Conservation (phyloP, 2,329 filamentous ascomycete genomes). For the Exophiala xenobiotica region DNA sequence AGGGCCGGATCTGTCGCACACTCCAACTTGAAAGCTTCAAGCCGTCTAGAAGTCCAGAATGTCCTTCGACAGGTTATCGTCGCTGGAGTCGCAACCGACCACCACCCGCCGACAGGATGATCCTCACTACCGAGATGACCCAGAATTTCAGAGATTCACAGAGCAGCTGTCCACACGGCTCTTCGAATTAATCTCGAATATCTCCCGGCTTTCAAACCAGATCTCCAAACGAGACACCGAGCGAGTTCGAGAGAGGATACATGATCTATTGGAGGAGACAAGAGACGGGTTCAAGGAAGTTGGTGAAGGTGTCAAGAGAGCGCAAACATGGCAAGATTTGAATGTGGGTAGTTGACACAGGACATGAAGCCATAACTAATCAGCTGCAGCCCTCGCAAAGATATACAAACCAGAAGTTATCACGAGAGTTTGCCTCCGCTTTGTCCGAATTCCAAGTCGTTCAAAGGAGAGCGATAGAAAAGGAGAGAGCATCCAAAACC, state of each 20-base stretch:
- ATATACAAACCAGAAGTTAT: slow-evolving; percentile 93
- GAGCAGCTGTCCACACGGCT: slow-evolving; percentile 82
- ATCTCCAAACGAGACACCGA: slow-evolving; percentile 88
- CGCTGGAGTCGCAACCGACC: slow-evolving; percentile 75
- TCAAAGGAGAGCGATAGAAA: slow-evolving; percentile 87
- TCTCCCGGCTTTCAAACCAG: slow-evolving; percentile 79
- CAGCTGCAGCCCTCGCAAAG: slow-evolving; percentile 77
- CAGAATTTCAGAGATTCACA: slow-evolving; percentile 82
- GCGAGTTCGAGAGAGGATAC: slow-evolving; percentile 84
- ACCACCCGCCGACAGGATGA: slow-evolving; percentile 67
- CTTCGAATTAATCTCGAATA: slow-evolving; percentile 84
- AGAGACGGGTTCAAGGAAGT: slow-evolving; percentile 84
- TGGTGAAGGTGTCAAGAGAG: slow-evolving; percentile 88
- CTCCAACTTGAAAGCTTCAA: background rate
- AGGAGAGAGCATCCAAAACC: slow-evolving; percentile 82
- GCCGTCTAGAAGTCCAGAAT: slow-evolving; percentile 49
- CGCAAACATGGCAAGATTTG: slow-evolving; percentile 82
- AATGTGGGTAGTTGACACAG: slow-evolving; percentile 57
- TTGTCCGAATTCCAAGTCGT: slow-evolving; percentile 88
- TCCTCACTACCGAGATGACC: slow-evolving; percentile 81
- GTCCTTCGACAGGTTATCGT: slow-evolving; percentile 88
- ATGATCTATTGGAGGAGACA: slow-evolving; percentile 82
- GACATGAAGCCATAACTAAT: slow-evolving; percentile 9
- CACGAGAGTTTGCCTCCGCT: slow-evolving; percentile 85
- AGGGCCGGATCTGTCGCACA: background rate